Evolutionary conservation across 2,329 filamentous ascomycete species (phyloP).

Genomic region (Aureobasidium sp.): DNA sequence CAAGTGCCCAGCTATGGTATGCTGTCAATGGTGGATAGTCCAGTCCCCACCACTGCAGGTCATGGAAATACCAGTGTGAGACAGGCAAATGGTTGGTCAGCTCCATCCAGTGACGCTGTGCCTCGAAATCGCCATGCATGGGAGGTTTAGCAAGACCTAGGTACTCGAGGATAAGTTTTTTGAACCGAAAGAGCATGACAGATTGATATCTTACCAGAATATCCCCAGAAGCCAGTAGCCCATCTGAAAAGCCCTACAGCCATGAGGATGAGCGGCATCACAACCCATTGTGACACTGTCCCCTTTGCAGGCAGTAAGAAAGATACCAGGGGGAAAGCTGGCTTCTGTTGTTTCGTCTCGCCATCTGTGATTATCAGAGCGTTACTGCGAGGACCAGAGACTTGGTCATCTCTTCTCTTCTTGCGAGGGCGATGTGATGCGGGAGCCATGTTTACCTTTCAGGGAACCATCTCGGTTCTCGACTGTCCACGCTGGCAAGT

Average conservation of each 20-base stretch:
- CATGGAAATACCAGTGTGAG: conserved; percentile 96
- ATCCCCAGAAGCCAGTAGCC: conserved; percentile 88
- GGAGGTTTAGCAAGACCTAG: conserved; percentile 72
- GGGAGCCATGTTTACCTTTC: conserved; percentile 6
- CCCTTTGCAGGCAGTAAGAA: conserved; percentile 89
- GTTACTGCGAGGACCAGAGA: conserved; percentile 33
- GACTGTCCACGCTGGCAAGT: conserved; percentile 7
- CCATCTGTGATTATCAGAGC: conserved; percentile 39
- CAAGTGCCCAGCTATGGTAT: conserved; percentile 95
- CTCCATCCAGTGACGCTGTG: conserved; percentile 98
- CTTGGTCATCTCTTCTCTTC: conserved; percentile 35
- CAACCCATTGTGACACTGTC: conserved; percentile 82
- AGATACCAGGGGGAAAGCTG: conserved; percentile 84
- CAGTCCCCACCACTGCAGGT: conserved; percentile 93
- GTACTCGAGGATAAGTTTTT: neutral
- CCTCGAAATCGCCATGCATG: conserved; percentile 96
- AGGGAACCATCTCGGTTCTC: neutral
- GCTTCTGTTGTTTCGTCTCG: conserved; percentile 42
- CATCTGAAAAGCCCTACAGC: conserved; percentile 85
- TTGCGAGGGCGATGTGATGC: conserved; percentile 35
- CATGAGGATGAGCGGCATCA: conserved; percentile 83
- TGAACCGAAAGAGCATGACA: neutral
- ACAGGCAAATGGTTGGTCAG: conserved; percentile 81
- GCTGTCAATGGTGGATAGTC: conserved; percentile 97
- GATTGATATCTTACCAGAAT: conserved; percentile 60